Base-by-base conservation (phyloP, 805 yeast genomes). In the Ogataea ganodermae region DNA sequence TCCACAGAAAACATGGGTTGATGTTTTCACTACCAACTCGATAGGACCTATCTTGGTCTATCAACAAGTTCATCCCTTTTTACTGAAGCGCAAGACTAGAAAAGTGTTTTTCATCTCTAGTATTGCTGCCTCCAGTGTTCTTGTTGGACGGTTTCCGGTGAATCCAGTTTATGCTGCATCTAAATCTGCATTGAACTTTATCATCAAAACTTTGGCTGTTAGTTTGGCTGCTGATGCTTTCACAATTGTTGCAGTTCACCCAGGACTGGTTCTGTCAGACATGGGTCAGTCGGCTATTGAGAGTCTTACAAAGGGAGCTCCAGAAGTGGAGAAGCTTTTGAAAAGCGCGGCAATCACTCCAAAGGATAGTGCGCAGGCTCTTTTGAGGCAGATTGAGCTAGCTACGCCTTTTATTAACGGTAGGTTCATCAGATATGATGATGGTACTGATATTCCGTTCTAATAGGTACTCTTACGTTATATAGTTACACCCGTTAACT, bases 111-210 rank as follows among this genome's bases (percentile, higher is more conserved):
- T 46, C 31, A n/a, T 42, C 20, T 35, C 49, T 6, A 18, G 35
- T 3, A 4, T 17, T 5, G 33, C 24, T 17, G 49, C 39, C 2
- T 41, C 49, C 7, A 35, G 18, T 21, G 30, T 9, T 9, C 1
- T 32, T 2, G 10, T 18, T 13, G 23, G 22, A 2, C 35, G 35
- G 4, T 4, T 35, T 3, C 13, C 42, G 9, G 9, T 26, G 2
- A 12, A n/a, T 10, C 36, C 26, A 6, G 17, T 18, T 2, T 46
- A 46, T 17, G 33, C 46, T 12, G 14, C 28, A 2, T 46, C 49
- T 10, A 71, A 72, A 53, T 69, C 73, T 9, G 75, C 70, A 1
- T 50, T 70, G 48, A 69, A 71, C 59, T 65, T 12, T n/a, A n/a
- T 18, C 3, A 18, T 30, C 5, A 30, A 30, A 9, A 30, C 4